Evolutionary conservation across 208 protist genomes (phyloP).

Genomic region (Leishmania arabica): DNA sequence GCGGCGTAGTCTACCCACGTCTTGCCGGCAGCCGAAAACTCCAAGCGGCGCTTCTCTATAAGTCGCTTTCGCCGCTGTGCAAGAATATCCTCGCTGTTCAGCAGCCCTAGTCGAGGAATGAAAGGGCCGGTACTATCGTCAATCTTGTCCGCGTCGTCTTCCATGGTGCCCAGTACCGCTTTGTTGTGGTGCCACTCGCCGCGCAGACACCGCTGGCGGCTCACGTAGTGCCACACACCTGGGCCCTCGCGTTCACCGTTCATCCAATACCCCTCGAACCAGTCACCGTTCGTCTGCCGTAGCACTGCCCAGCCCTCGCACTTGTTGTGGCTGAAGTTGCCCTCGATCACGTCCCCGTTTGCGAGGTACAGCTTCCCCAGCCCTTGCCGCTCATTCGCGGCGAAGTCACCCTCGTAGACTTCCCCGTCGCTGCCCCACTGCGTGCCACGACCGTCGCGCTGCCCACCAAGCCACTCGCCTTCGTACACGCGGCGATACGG

Average conservation of each 20-base stretch:
- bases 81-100: slow-evolving; percentile 70
- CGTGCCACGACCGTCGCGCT: slow-evolving; percentile 83
- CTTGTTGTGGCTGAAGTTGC: slow-evolving; percentile 68
- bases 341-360: slow-evolving; percentile 86
- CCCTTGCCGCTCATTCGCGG: slow-evolving; percentile 62
- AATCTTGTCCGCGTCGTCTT: slow-evolving; percentile 76
- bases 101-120: slow-evolving; percentile 77
- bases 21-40: slow-evolving; percentile 51
- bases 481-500: slow-evolving; percentile 86
- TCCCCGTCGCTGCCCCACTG: slow-evolving; percentile 85
- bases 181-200: slow-evolving; percentile 89
- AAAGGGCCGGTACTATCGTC: slow-evolving; percentile 55
- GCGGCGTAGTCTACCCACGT: slow-evolving; percentile 57
- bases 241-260: slow-evolving; percentile 83
- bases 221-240: slow-evolving; percentile 85
- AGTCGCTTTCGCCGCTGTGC: slow-evolving; percentile 62
- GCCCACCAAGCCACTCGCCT: slow-evolving; percentile 82
- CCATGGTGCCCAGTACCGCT: slow-evolving; percentile 72
- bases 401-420: slow-evolving; percentile 89
- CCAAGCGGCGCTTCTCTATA: slow-evolving; percentile 55
- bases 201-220: slow-evolving; percentile 65
- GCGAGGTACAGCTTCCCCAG: slow-evolving; percentile 78
- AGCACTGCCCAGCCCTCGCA: slow-evolving; percentile 84
- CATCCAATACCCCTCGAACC: slow-evolving; percentile 90
- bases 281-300: slow-evolving; percentile 61